phyloP scores from a whole-genome alignment of 176 grass and related monocot genomes.

The Tuctoria greenei region DNA sequence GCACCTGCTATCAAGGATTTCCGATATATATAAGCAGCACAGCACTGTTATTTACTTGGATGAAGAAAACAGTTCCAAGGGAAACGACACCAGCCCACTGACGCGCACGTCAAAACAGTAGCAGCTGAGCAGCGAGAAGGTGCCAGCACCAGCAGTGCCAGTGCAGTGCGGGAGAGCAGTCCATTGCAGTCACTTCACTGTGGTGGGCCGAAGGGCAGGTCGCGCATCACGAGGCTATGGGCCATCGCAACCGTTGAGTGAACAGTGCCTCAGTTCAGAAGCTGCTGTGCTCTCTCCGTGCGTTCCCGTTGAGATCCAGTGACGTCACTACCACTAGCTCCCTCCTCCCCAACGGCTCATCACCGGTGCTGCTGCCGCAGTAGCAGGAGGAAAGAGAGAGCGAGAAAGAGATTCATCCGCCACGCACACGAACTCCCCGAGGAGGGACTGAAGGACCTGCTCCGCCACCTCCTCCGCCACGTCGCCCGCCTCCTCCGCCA shows the following conservation, averaged over 20 bases:
- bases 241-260: not conserved
- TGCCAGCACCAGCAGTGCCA: too few species aligned
- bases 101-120: too few species aligned
- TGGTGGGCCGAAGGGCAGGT: not conserved
- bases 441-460: constrained; percentile 52
- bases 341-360: not conserved
- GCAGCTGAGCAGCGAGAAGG: too few species aligned
- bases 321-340: too few species aligned
- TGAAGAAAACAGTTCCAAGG: not conserved
- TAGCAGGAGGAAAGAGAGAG: too few species aligned
- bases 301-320: too few species aligned
- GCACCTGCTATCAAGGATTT: too few species aligned
- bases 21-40: too few species aligned
- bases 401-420: constrained; percentile 24
- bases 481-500: constrained; percentile 44
- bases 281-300: not conserved
- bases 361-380: too few species aligned
- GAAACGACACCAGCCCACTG: not conserved
- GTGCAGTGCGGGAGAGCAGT: too few species aligned
- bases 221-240: not conserved
- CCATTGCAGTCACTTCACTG: not conserved
- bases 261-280: too few species aligned
- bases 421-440: constrained; percentile 40
- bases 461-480: constrained; percentile 58
- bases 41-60: too few species aligned